A percentile compares a stretch with the other conserved stretches of the same genome.
These are phyloP conservation scores for Alternaria brassicicola DNA, from an alignment of 2,329 filamentous ascomycete genomes.

Conservation along the genomic window DNA sequence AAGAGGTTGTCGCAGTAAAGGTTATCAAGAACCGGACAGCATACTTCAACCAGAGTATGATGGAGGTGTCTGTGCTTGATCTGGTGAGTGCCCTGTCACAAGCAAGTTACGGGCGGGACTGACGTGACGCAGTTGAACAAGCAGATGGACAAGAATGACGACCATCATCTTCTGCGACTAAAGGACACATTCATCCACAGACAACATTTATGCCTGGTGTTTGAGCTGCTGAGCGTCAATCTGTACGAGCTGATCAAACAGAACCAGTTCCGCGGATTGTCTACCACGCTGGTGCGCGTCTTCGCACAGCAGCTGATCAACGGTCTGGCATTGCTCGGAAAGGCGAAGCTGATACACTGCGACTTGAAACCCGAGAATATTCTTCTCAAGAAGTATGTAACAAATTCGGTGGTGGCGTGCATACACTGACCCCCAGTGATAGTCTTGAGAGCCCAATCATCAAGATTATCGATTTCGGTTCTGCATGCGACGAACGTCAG, in stretches of 20 bases:
- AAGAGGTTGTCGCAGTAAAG: slow-evolving; percentile 98
- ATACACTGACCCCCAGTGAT: slow-evolving; percentile 19
- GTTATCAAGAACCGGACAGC: slow-evolving; percentile 99
- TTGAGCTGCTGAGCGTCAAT: slow-evolving; percentile 95
- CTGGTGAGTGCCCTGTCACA: slow-evolving; percentile 64
- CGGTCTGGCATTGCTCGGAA: slow-evolving; percentile 88
- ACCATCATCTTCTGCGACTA: slow-evolving; percentile 90
- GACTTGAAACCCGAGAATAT: slow-evolving; percentile 99
- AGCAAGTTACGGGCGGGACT: slow-evolving; percentile 12
- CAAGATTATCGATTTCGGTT: slow-evolving; percentile 99
- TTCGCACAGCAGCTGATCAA: slow-evolving; percentile 97
- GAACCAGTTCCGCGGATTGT: slow-evolving; percentile 96
- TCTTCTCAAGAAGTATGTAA: slow-evolving; percentile 80
- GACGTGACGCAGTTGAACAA: slow-evolving; percentile 75
- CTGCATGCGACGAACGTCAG: slow-evolving; percentile 95
- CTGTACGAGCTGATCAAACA: slow-evolving; percentile 99
- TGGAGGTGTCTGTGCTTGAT: slow-evolving; percentile 98
- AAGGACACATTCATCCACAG: slow-evolving; percentile 99
- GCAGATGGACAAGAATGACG: slow-evolving; percentile 98
- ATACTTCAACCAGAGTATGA: slow-evolving; percentile 99
- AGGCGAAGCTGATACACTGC: slow-evolving; percentile 95
- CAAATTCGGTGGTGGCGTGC: neutral
- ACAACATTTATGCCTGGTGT: slow-evolving; percentile 95
- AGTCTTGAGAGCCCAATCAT: slow-evolving; percentile 96
- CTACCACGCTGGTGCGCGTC: slow-evolving; percentile 93